These are phyloP conservation scores for Cordia subcordata DNA, from an alignment of 257 asterid species.

Conservation along the genomic window DNA sequence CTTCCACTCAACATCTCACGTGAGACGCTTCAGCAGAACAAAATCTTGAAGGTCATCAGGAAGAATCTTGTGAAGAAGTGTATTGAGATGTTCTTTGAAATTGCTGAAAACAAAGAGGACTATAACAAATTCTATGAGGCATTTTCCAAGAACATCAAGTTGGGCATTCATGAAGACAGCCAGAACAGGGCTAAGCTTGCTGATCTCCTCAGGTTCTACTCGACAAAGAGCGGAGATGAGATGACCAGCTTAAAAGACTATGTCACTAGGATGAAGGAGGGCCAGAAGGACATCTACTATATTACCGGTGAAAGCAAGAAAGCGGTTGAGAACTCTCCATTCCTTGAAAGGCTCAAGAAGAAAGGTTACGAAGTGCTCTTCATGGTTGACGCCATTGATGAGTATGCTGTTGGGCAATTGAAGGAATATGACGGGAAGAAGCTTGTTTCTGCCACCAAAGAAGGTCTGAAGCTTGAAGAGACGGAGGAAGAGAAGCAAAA, in stretches of 20 bases:
- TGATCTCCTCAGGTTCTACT: constrained; percentile 15
- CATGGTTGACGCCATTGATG: neutral
- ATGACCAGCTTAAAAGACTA: constrained; percentile 23
- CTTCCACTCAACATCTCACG: constrained; percentile 7
- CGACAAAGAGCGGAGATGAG: constrained; percentile 21
- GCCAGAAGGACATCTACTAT: constrained; percentile 17
- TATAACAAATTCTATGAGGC: constrained; percentile 11
- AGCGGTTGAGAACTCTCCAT: neutral
- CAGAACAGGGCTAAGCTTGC: constrained; percentile 16
- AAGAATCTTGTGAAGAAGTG: constrained; percentile 20
- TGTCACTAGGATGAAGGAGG: constrained; percentile 20
- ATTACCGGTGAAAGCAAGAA: constrained; percentile 11
- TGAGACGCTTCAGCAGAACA: too few relatives aligned
- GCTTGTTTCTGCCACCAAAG: constrained; percentile 1
- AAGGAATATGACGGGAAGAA: constrained; percentile 1
- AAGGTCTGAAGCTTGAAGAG: neutral
- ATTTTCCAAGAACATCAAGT: constrained; percentile 15
- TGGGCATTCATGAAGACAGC: constrained; percentile 21
- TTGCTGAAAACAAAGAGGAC: constrained; percentile 17
- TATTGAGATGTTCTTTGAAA: constrained; percentile 15
- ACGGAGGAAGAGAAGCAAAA: constrained; percentile 15
- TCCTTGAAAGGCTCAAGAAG: neutral
- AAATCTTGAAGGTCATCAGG: constrained; percentile 7
- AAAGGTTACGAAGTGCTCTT: neutral
- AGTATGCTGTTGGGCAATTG: neutral